Percentiles rank a stretch among this genome's conserved stretches.
These are phyloP conservation scores for Globisporangium cylindrosporum DNA, from an alignment of 352 stramenopile genomes.

Conservation along the genomic window DNA sequence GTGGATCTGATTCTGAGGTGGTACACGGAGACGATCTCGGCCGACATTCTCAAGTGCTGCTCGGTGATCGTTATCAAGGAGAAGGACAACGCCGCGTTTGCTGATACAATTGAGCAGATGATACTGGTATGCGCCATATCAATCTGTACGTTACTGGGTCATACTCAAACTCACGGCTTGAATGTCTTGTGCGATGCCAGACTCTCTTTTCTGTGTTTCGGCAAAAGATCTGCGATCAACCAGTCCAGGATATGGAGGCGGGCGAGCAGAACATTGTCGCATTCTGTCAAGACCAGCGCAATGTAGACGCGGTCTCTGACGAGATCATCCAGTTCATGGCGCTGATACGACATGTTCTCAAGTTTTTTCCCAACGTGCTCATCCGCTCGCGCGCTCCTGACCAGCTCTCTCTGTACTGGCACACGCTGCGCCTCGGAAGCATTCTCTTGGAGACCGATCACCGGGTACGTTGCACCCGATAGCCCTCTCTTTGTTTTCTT, in stretches of 20 bases:
- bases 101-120: slow-evolving; percentile 20
- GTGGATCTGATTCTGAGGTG: slow-evolving; percentile 39
- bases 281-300: slow-evolving; percentile 31
- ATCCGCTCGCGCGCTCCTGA: slow-evolving; percentile 19
- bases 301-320: slow-evolving; percentile 35
- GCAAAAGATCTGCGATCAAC: slow-evolving; percentile 41
- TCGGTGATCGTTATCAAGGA: slow-evolving; percentile 37
- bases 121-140: slow-evolving; percentile 20
- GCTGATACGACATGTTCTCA: slow-evolving; percentile 36
- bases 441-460: slow-evolving; percentile 58
- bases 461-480: slow-evolving; percentile 28
- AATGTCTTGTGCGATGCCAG: slow-evolving; percentile 16
- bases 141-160: not conserved
- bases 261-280: slow-evolving; percentile 30
- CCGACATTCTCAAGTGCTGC: slow-evolving; percentile 46
- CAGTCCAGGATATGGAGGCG: slow-evolving; percentile 13
- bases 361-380: slow-evolving; percentile 41
- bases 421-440: slow-evolving; percentile 37
- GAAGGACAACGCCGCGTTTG: slow-evolving; percentile 28
- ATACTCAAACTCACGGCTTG: not conserved
- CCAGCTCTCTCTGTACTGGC: slow-evolving; percentile 36
- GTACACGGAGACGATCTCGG: slow-evolving; percentile 38
- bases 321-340: slow-evolving; percentile 58
- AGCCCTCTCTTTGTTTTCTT: not conserved
- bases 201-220: slow-evolving; percentile 34